A percentile compares a stretch with the other conserved stretches of the same genome.
Conservation (phyloP, 176 grass and related monocot genomes). For the Urochloa ruziziensis region DNA sequence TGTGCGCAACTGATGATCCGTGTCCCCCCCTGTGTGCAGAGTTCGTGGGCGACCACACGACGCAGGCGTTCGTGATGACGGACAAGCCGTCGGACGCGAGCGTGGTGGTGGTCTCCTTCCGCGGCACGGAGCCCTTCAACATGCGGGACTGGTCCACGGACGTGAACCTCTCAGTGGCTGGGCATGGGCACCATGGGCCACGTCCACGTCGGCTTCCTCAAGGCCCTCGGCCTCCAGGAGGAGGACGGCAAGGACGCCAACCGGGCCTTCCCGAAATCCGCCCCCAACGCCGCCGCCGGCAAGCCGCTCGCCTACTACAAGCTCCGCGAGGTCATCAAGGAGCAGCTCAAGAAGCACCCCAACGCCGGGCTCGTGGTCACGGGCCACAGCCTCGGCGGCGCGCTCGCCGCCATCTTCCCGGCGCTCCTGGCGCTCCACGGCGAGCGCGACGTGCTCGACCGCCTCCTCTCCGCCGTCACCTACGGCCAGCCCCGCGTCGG, state of each 20-base stretch:
- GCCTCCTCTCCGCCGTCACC: constrained; percentile 36
- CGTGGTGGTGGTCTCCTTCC: constrained; percentile 60
- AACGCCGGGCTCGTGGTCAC: constrained; percentile 56
- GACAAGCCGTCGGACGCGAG: constrained; percentile 44
- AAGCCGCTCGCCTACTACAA: constrained; percentile 70
- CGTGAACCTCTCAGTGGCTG: constrained; percentile 72
- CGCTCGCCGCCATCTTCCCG: constrained; percentile 70
- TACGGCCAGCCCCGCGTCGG: constrained; percentile 85
- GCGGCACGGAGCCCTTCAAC: constrained; percentile 81
- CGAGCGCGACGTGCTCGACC: constrained; percentile 39
- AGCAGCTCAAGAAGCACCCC: constrained; percentile 44
- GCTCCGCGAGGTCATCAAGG: constrained; percentile 40
- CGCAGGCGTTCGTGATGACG: constrained; percentile 78
- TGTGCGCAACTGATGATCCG: too few relatives aligned
- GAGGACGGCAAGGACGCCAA: constrained; percentile 38
- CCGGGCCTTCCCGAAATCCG: constrained; percentile 34
- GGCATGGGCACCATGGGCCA: constrained; percentile 67
- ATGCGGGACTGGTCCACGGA: constrained; percentile 81
- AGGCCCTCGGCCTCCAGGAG: constrained; percentile 74
- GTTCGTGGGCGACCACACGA: constrained; percentile 51
- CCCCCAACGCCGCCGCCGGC: neutral
- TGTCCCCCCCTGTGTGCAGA: too few relatives aligned
- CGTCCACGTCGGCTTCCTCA: constrained; percentile 86
- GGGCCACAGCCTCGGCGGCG: constrained; percentile 87
- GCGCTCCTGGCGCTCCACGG: constrained; percentile 53